Evolutionary conservation across 2,329 filamentous ascomycete species (phyloP).

Genomic region (Alternaria rosae): DNA sequence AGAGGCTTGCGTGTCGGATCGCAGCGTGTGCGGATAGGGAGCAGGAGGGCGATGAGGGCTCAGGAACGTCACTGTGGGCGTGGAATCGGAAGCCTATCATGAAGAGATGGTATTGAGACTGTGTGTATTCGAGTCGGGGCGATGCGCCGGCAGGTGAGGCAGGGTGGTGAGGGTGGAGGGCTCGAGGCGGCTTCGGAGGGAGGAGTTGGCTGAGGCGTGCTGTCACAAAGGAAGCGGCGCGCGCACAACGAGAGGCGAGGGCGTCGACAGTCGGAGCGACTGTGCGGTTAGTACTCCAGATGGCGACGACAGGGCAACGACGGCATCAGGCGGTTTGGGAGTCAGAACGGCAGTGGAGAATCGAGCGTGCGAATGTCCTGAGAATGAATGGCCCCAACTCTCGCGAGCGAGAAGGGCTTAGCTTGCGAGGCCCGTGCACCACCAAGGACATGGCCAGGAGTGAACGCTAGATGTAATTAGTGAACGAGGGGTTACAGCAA

Average conservation of each 20-base stretch:
- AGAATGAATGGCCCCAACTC: constrained; percentile 23
- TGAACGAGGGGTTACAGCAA: constrained; percentile 17
- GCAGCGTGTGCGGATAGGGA: constrained; percentile 27
- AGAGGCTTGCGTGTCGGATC: constrained; percentile 40
- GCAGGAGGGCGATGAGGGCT: constrained; percentile 31
- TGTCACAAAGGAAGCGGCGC: constrained; percentile 38
- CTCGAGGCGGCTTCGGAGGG: constrained; percentile 34
- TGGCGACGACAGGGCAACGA: constrained; percentile 20
- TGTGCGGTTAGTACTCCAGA: constrained; percentile 21
- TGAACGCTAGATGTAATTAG: constrained; percentile 25
- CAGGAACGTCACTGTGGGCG: constrained; percentile 26
- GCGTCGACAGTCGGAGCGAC: constrained; percentile 24
- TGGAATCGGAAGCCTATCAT: constrained; percentile 26
- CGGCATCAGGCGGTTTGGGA: constrained; percentile 30
- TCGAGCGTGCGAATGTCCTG: constrained; percentile 26
- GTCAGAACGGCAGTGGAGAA: constrained; percentile 33
- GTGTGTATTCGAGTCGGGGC: constrained; percentile 23
- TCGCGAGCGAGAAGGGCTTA: constrained; percentile 20
- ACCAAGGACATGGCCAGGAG: constrained; percentile 18
- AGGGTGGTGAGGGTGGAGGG: constrained; percentile 28
- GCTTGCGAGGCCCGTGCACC: constrained; percentile 9
- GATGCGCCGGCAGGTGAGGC: constrained; percentile 35
- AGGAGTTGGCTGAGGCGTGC: constrained; percentile 28
- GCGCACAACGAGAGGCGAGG: constrained; percentile 23
- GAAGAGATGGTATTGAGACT: constrained; percentile 21